Evolutionary conservation across 129 eudicot genomes (phyloP).

Genomic region (Logfia minima): DNA sequence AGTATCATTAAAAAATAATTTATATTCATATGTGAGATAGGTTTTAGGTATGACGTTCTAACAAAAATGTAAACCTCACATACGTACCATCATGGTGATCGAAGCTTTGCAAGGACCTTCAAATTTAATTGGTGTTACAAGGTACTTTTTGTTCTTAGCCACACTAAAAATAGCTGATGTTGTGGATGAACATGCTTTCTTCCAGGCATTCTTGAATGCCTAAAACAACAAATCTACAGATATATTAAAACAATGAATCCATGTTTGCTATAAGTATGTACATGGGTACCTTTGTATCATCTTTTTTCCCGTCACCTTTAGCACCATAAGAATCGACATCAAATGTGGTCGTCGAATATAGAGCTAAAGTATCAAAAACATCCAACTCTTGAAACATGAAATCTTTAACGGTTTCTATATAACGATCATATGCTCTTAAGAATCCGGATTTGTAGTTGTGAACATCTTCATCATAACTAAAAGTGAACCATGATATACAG

Average conservation of each 20-base stretch:
- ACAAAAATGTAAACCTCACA: neutral
- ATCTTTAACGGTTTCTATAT: slow-evolving; percentile 12
- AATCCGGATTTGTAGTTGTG: slow-evolving; percentile 1
- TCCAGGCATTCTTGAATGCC: slow-evolving; percentile 74
- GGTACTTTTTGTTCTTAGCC: slow-evolving; percentile 45
- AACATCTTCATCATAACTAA: slow-evolving; percentile 22
- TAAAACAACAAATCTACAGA: slow-evolving; percentile 16
- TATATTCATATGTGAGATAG: neutral
- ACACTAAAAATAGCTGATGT: slow-evolving; percentile 41
- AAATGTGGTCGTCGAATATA: slow-evolving; percentile 26
- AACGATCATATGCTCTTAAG: neutral
- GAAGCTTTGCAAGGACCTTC: slow-evolving; percentile 68
- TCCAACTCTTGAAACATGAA: slow-evolving; percentile 12
- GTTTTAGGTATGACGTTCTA: no score
- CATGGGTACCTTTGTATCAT: slow-evolving; percentile 56
- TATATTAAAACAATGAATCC: neutral
- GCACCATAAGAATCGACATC: slow-evolving; percentile 63
- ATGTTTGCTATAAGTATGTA: neutral
- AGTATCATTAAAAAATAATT: neutral
- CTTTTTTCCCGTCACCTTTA: slow-evolving; percentile 65
- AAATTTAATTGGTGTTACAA: slow-evolving; percentile 52
- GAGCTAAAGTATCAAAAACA: slow-evolving; percentile 1
- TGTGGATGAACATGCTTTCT: slow-evolving; percentile 58
- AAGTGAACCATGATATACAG: slow-evolving; percentile 17
- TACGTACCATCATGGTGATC: slow-evolving; percentile 47